Percentiles rank a stretch among this genome's conserved stretches.
Evolutionary conservation across 2,329 filamentous ascomycete genomes (phyloP).

Genomic region (Zasmidium cellare): DNA sequence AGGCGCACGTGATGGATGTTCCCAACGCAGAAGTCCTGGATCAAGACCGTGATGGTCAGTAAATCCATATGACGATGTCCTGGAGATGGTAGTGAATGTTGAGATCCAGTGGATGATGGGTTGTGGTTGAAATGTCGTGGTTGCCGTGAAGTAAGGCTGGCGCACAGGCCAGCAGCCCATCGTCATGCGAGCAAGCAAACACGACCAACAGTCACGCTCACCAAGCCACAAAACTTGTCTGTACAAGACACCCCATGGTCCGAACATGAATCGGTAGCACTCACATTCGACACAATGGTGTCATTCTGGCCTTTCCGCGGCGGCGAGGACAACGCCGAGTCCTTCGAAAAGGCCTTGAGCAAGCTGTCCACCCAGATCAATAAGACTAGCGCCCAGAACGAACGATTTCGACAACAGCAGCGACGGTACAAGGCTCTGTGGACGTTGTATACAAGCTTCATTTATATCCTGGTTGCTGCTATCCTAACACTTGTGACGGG

Average conservation of each 20-base stretch:
- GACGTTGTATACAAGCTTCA: constrained; percentile 88
- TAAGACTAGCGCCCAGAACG: constrained; percentile 70
- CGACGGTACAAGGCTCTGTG: constrained; percentile 80
- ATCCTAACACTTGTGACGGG: constrained; percentile 84
- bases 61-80: background rate
- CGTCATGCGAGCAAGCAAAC: background rate
- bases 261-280: constrained; percentile 11
- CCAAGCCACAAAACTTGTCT: background rate
- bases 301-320: constrained; percentile 87
- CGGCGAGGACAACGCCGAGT: constrained; percentile 77
- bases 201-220: background rate
- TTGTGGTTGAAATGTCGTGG: too few species aligned
- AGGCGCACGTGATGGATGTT: background rate
- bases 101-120: too few species aligned
- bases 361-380: constrained; percentile 80
- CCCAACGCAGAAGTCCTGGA: background rate
- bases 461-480: constrained; percentile 82
- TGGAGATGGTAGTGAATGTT: background rate
- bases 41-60: background rate
- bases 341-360: constrained; percentile 89
- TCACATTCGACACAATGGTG: constrained; percentile 61
- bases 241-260: background rate
- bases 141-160: background rate
- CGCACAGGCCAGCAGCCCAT: background rate
- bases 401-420: constrained; percentile 68